Percentiles rank a stretch among this genome's conserved stretches.
phyloP scores from a whole-genome alignment of 2,329 filamentous ascomycete species.

The Raffaelea albimanens region DNA sequence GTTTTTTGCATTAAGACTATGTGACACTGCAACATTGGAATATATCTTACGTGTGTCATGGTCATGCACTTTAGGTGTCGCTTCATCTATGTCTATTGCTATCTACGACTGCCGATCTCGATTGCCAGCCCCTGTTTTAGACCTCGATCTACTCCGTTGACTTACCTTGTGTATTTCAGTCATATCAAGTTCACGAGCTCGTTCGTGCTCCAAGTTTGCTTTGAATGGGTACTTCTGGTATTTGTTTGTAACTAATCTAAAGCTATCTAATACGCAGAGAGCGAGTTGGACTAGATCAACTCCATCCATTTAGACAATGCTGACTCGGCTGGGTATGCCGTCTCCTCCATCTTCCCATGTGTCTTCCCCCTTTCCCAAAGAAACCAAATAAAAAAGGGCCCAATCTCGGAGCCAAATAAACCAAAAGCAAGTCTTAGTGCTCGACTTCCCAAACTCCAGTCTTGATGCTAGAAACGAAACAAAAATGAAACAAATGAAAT shows the following conservation, averaged over 20 bases:
- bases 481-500: slow-evolving; percentile 19
- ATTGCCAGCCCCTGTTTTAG: no score
- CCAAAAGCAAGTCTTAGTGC: neutral
- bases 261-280: slow-evolving; percentile 54
- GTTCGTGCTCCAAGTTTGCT: neutral
- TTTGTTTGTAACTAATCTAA: slow-evolving; percentile 29
- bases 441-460: slow-evolving; percentile 10
- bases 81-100: no score
- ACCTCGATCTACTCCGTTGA: no score
- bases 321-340: slow-evolving; percentile 11
- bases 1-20: no score
- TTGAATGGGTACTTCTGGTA: slow-evolving; percentile 61
- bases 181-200: neutral
- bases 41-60: no score
- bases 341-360: slow-evolving; percentile 3
- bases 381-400: neutral
- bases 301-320: slow-evolving; percentile 11
- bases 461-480: slow-evolving; percentile 3
- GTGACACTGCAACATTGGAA: no score
- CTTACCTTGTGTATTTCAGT: no score
- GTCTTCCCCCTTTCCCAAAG: neutral
- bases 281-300: slow-evolving; percentile 41
- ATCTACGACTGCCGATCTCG: no score
- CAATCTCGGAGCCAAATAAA: neutral
- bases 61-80: no score